These are phyloP conservation scores for Lactarius indigo DNA, from an alignment of 768 basidiomycete species.

Conservation along the genomic window DNA sequence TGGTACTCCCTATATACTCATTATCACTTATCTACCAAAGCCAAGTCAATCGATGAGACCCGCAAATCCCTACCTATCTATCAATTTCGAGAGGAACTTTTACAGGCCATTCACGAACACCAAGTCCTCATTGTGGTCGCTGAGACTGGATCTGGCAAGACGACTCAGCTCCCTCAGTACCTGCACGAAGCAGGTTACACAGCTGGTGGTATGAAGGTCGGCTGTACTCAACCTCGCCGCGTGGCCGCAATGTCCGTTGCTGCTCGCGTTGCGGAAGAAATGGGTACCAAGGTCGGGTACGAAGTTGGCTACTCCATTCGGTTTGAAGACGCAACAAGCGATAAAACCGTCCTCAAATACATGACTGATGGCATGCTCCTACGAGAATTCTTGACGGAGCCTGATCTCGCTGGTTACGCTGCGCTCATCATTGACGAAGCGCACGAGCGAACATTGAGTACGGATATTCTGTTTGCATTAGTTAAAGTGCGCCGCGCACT, in stretches of 20 bases:
- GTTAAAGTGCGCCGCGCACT: constrained; percentile 76
- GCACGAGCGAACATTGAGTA: constrained; percentile 95
- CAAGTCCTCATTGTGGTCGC: constrained; percentile 97
- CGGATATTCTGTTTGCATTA: constrained; percentile 96
- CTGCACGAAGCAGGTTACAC: constrained; percentile 98
- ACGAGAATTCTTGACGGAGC: constrained; percentile 96
- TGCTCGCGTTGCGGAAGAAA: constrained; percentile 97
- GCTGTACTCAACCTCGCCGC: constrained; percentile 96
- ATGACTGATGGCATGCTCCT: constrained; percentile 99
- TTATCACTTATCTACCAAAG: constrained; percentile 37
- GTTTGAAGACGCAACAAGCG: constrained; percentile 99
- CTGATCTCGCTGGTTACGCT: constrained; percentile 91
- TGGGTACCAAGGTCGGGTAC: constrained; percentile 94
- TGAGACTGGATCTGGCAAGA: constrained; percentile 98
- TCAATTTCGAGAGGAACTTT: constrained; percentile 79
- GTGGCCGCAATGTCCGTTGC: constrained; percentile 99
- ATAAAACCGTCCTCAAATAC: constrained; percentile 98
- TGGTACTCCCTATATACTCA: constrained; percentile 12
- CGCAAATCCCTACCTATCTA: constrained; percentile 94
- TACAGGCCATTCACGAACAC: constrained; percentile 84
- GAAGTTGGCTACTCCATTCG: constrained; percentile 99
- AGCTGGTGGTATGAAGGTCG: constrained; percentile 79
- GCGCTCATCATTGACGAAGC: constrained; percentile 98
- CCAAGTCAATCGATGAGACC: constrained; percentile 87
- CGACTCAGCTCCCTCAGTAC: constrained; percentile 97